Base-by-base conservation (phyloP, 73 alveolate genomes). In the Paraurostyla sp. region DNA sequence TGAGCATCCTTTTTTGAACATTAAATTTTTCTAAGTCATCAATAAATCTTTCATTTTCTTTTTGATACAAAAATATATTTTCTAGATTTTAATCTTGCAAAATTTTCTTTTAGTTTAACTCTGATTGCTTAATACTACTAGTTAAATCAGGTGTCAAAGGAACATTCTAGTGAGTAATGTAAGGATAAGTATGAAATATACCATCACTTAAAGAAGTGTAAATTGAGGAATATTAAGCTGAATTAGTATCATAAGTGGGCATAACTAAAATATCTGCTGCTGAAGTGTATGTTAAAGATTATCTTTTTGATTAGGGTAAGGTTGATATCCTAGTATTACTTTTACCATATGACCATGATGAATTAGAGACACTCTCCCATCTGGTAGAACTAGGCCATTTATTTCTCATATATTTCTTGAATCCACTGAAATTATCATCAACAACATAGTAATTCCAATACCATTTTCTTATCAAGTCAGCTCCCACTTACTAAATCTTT, bases 391-490 rank as follows among this genome's bases (percentile, higher is more conserved):
- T 11, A n/a, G n/a, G n/a, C n/a, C n/a, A n/a, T 36, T 38, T 69
- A 6, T 23, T 25, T 36, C 23, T 69, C 62, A 43, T 69, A 36
- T 69, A 41, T 25, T 49, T 75, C 29, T n/a, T 23, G 16, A 49
- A 46, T 13, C 78, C 89, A 78, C 65, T 78, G 40, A 43, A 43
- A 32, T 78, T 40, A 1, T 35, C 46, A 52, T 78, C 35, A 22
- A 78, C 62, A 6, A 78, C 80, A 7, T 51, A 25, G 2, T 43
- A 40, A 50, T 73, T 73, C 73, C 69, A 46, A 52, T 78, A 49
- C 76, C 89, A 51, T 32, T 78, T 52, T 22, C 76, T 20, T 29
- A 23, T 4, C 32, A 4, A 6, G 40, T 29, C 58, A 3, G 45
- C 63, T 11, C 62, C 43, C 15, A 7, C 49, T 35, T 73, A 48